Evolutionary conservation across 257 asterid species (phyloP).

Genomic region (Cordia subcordata): DNA sequence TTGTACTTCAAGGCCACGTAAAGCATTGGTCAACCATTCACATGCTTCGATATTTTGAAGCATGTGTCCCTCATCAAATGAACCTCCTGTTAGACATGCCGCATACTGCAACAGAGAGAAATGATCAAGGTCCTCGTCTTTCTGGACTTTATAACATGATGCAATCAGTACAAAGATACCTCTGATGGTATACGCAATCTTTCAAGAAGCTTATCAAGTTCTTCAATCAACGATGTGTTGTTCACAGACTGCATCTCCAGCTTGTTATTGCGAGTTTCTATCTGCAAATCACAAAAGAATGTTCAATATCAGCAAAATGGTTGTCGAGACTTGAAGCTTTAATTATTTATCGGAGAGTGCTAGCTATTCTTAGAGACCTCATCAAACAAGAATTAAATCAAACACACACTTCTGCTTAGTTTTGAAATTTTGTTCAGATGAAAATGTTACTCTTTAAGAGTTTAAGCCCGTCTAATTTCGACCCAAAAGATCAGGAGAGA

Average conservation of each 20-base stretch:
- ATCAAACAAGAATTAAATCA: no score
- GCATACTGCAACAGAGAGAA: constrained; percentile 51
- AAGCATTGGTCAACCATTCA: constrained; percentile 82
- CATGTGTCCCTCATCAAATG: constrained; percentile 93
- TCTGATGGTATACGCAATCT: constrained; percentile 76
- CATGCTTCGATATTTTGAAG: constrained; percentile 85
- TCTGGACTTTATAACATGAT: background rate
- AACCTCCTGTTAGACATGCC: constrained; percentile 63
- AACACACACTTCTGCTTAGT: no score
- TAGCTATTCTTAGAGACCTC: no score
- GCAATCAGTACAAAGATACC: constrained; percentile 32
- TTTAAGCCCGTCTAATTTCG: no score
- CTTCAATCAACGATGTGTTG: constrained; percentile 82
- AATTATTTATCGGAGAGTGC: no score
- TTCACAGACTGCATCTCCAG: constrained; percentile 96
- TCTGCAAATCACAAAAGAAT: constrained; percentile 48
- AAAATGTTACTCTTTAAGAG: no score
- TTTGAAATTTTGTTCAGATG: no score
- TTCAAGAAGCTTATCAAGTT: constrained; percentile 87
- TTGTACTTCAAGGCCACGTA: constrained; percentile 70
- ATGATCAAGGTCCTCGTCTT: background rate
- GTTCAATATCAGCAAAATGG: background rate
- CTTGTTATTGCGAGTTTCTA: constrained; percentile 90
- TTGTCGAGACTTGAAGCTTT: no score
- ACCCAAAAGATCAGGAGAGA: no score